Conservation (phyloP, 345 rosid genomes). For the Microthlaspi erraticum region DNA sequence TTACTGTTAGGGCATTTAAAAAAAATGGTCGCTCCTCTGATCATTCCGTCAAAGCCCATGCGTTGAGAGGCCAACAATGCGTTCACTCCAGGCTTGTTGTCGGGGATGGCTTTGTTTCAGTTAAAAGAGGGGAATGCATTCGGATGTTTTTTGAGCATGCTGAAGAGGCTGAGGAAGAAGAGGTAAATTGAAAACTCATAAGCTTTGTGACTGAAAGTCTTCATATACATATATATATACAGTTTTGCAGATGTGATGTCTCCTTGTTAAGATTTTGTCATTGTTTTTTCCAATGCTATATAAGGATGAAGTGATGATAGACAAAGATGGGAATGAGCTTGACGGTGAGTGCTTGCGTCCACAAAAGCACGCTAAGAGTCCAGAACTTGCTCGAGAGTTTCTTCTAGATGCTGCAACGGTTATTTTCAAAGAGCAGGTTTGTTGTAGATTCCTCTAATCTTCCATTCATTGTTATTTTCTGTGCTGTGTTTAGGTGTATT, state of each 20-base stretch:
- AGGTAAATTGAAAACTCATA: constrained; percentile 56
- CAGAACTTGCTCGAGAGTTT: constrained; percentile 99
- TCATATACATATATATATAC: background rate
- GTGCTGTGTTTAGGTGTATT: constrained; percentile 18
- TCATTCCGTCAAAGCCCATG: constrained; percentile 90
- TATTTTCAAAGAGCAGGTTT: constrained; percentile 96
- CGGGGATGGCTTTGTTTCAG: constrained; percentile 90
- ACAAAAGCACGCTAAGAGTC: constrained; percentile 99
- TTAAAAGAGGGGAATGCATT: constrained; percentile 83
- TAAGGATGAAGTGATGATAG: constrained; percentile 95
- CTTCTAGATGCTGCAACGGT: constrained; percentile 96
- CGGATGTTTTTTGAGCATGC: constrained; percentile 92
- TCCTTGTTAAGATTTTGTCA: constrained; percentile 16
- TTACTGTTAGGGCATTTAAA: constrained; percentile 86
- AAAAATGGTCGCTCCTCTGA: constrained; percentile 81
- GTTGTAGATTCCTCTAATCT: constrained; percentile 31
- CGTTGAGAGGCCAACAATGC: constrained; percentile 80
- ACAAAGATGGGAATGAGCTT: constrained; percentile 93
- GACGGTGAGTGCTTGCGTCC: constrained; percentile 99
- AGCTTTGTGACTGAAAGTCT: constrained; percentile 24
- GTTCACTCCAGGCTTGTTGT: constrained; percentile 92
- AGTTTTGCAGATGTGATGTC: constrained; percentile 11
- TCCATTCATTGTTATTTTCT: constrained; percentile 16
- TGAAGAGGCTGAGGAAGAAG: constrained; percentile 98
- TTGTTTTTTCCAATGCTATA: constrained; percentile 29